These are phyloP conservation scores for Heterobasidion irregulare DNA, from an alignment of 1,284 basidiomycete species.

Conservation along the genomic window DNA sequence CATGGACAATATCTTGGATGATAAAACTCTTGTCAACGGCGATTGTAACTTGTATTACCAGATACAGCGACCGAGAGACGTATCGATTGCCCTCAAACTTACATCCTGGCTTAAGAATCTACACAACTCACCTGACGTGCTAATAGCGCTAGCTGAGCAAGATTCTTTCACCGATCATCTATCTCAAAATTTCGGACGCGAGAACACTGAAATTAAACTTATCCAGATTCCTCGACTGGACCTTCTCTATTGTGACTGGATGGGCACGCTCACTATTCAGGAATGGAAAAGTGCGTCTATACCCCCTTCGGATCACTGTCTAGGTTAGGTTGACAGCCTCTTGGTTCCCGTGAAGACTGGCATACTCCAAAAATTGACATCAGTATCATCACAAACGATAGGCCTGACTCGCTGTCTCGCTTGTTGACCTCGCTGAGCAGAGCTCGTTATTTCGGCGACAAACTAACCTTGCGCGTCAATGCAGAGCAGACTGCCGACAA, in stretches of 20 bases:
- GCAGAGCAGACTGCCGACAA: constrained; percentile 66
- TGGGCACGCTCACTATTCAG: constrained; percentile 42
- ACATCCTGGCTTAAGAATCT: constrained; percentile 8
- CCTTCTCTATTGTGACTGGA: constrained; percentile 54
- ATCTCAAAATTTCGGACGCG: neutral
- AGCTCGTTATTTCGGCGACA: constrained; percentile 63
- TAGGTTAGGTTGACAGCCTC: constrained; percentile 5
- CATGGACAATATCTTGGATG: neutral
- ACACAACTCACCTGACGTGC: constrained; percentile 9
- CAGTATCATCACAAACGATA: constrained; percentile 68
- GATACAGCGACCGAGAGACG: constrained; percentile 8
- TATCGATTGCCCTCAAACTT: constrained; percentile 1
- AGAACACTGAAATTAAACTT: constrained; percentile 18
- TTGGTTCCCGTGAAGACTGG: constrained; percentile 49
- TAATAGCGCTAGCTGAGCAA: constrained; percentile 9
- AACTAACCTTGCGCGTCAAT: constrained; percentile 54
- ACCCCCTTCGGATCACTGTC: neutral
- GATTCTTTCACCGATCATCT: constrained; percentile 5
- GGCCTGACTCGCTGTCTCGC: constrained; percentile 62
- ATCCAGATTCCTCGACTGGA: constrained; percentile 45
- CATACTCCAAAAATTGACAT: constrained; percentile 59
- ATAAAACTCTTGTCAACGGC: constrained; percentile 13
- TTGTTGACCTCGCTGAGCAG: constrained; percentile 53
- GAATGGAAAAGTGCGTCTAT: constrained; percentile 46
- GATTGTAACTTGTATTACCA: constrained; percentile 13